These are phyloP conservation scores for Debaryomyces maramus DNA, from an alignment of 805 yeast genomes.

Conservation along the genomic window DNA sequence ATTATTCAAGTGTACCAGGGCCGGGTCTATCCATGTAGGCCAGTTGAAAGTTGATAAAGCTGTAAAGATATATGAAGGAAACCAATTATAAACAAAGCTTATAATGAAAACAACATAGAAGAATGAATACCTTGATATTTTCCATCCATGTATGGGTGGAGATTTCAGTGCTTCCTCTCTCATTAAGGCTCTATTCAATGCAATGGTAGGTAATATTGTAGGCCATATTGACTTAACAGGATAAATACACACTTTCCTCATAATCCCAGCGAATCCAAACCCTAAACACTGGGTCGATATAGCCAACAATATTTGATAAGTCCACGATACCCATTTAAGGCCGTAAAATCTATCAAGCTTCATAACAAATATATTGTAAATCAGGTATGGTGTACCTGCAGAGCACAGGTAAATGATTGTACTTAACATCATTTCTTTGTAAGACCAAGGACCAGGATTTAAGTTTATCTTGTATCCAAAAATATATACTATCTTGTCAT, in stretches of 20 bases:
- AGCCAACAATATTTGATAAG: slow-evolving; percentile 54
- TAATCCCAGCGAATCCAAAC: slow-evolving; percentile 64
- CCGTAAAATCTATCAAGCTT: slow-evolving; percentile 43
- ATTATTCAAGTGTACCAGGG: slow-evolving; percentile 40
- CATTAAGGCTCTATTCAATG: slow-evolving; percentile 42
- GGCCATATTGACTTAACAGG: slow-evolving; percentile 47
- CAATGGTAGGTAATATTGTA: slow-evolving; percentile 43
- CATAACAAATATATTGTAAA: slow-evolving; percentile 45
- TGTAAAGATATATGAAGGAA: slow-evolving; percentile 41
- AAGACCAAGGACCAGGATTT: slow-evolving; percentile 46
- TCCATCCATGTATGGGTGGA: slow-evolving; percentile 36
- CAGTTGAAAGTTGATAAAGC: slow-evolving; percentile 43
- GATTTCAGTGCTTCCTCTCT: slow-evolving; percentile 20
- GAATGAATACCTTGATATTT: slow-evolving; percentile 41
- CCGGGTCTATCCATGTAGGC: slow-evolving; percentile 46
- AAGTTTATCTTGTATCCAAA: slow-evolving; percentile 26
- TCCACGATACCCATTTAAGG: slow-evolving; percentile 45
- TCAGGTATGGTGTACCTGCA: slow-evolving; percentile 42
- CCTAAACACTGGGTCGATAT: slow-evolving; percentile 64
- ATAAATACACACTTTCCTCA: slow-evolving; percentile 53
- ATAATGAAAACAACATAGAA: slow-evolving; percentile 31
- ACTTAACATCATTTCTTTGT: slow-evolving; percentile 47
- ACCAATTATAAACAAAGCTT: slow-evolving; percentile 45
- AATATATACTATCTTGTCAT: slow-evolving; percentile 20
- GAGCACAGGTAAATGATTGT: slow-evolving; percentile 45